Conservation (phyloP, 2,329 filamentous ascomycete genomes). For the Penicillium thymicola region DNA sequence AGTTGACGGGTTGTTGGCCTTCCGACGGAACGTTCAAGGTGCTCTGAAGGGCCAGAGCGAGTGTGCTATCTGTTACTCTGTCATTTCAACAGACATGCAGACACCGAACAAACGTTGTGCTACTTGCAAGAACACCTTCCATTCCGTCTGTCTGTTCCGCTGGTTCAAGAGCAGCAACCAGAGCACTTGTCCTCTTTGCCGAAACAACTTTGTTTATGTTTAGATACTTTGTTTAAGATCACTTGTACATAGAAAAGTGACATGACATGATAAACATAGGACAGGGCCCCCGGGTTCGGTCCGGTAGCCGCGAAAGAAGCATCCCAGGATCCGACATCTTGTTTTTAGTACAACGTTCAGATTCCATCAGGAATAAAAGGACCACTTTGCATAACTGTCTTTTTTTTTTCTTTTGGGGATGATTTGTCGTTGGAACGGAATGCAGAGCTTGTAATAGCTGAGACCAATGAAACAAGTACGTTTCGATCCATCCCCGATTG, state of each 20-base stretch:
- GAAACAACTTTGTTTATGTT: conserved; percentile 74
- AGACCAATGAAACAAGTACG: neutral
- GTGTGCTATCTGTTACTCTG: conserved; percentile 95
- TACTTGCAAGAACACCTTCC: conserved; percentile 93
- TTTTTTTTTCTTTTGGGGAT: no score
- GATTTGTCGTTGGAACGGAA: no score
- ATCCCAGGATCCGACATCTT: neutral
- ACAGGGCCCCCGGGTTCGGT: neutral
- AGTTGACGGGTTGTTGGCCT: conserved; percentile 80
- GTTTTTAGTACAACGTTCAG: neutral
- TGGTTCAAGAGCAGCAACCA: conserved; percentile 96
- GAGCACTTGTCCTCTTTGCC: conserved; percentile 86
- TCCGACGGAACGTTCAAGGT: conserved; percentile 80
- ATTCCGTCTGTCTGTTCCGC: conserved; percentile 83
- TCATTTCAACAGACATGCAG: conserved; percentile 83
- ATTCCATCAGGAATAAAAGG: neutral
- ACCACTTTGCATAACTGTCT: neutral
- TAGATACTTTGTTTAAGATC: conserved; percentile 9
- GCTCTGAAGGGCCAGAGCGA: conserved; percentile 90
- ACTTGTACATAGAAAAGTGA: conserved; percentile 17
- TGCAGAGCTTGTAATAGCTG: no score
- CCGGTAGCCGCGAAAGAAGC: neutral
- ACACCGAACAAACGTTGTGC: conserved; percentile 87
- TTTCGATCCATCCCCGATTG: conserved; percentile 2
- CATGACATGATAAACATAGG: conserved; percentile 3